Evolutionary conservation across 2,329 filamentous ascomycete species (phyloP).

Genomic region (Camillea tinctor): DNA sequence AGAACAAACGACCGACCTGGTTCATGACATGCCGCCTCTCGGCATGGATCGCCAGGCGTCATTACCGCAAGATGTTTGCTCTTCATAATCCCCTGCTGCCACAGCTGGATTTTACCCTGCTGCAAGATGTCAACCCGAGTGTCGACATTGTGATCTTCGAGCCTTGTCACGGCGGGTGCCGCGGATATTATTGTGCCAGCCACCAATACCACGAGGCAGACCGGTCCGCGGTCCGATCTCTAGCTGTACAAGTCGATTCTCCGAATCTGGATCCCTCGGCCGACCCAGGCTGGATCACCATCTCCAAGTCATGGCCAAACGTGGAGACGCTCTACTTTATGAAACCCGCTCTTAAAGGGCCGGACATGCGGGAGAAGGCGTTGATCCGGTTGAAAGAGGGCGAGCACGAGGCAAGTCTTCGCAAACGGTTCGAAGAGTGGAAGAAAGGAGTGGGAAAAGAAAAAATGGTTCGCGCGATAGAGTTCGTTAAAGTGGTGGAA

Average conservation of each 20-base stretch:
- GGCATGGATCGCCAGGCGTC: slow-evolving; percentile 16
- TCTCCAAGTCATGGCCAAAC: slow-evolving; percentile 29
- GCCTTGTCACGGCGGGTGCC: slow-evolving; percentile 31
- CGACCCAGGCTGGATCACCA: slow-evolving; percentile 28
- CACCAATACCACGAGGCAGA: slow-evolving; percentile 26
- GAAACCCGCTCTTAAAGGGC: slow-evolving; percentile 24
- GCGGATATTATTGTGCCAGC: slow-evolving; percentile 28
- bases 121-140: slow-evolving; percentile 23
- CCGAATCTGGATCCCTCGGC: slow-evolving; percentile 12
- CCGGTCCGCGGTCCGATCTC: slow-evolving; percentile 22
- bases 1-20: slow-evolving; percentile 28
- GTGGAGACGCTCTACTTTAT: slow-evolving; percentile 32
- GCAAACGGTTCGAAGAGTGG: slow-evolving; percentile 29
- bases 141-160: slow-evolving; percentile 31
- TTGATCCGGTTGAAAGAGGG: slow-evolving; percentile 27
- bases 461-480: slow-evolving; percentile 18
- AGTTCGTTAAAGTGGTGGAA: slow-evolving; percentile 28
- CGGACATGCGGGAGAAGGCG: slow-evolving; percentile 25
- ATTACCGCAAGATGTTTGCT: slow-evolving; percentile 27
- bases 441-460: slow-evolving; percentile 26
- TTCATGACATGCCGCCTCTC: slow-evolving; percentile 25
- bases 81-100: slow-evolving; percentile 2
- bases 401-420: slow-evolving; percentile 19
- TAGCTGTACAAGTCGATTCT: slow-evolving; percentile 31
- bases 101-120: background rate